Conservation (phyloP, 179 eudicot species). For the Spinacia oleracea region DNA sequence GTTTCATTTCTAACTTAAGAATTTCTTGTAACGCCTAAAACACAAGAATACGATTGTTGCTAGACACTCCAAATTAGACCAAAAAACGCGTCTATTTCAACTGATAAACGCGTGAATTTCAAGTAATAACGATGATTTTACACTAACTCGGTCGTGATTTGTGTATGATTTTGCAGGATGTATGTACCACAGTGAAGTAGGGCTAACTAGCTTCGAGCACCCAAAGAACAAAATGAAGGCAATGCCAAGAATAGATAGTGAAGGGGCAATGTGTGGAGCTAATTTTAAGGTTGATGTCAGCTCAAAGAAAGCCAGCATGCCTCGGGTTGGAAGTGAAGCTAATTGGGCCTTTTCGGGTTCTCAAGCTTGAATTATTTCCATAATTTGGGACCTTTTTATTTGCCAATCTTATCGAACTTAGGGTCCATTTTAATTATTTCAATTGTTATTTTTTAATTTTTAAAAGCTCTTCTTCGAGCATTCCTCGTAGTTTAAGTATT, state of each 20-base stretch:
- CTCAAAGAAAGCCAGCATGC: conserved; percentile 59
- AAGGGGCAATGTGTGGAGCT: conserved; percentile 80
- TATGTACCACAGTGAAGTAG: conserved; percentile 74
- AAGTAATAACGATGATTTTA: not conserved
- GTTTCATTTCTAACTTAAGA: not conserved
- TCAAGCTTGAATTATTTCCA: conserved; percentile 10
- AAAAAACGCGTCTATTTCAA: not conserved
- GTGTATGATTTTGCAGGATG: conserved; percentile 53
- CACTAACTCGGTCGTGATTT: not conserved
- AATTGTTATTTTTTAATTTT: not conserved
- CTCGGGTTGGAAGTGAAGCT: conserved; percentile 83
- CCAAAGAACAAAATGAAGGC: conserved; percentile 83
- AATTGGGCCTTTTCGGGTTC: conserved; percentile 62
- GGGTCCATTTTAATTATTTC: not conserved
- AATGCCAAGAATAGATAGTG: conserved; percentile 91
- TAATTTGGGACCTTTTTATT: not conserved
- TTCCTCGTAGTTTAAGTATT: not conserved
- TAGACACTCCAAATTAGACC: not conserved
- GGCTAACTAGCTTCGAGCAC: conserved; percentile 71
- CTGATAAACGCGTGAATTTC: not conserved
- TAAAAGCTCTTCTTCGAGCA: not conserved
- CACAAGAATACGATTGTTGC: not conserved
- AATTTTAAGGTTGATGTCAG: conserved; percentile 66
- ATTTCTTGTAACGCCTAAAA: not conserved
- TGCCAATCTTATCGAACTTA: not conserved